Evolutionary conservation across 2,329 filamentous ascomycete species (phyloP), one percentile per base, ranked within the genome.

Genomic region (Penicillium sp.): DNA sequence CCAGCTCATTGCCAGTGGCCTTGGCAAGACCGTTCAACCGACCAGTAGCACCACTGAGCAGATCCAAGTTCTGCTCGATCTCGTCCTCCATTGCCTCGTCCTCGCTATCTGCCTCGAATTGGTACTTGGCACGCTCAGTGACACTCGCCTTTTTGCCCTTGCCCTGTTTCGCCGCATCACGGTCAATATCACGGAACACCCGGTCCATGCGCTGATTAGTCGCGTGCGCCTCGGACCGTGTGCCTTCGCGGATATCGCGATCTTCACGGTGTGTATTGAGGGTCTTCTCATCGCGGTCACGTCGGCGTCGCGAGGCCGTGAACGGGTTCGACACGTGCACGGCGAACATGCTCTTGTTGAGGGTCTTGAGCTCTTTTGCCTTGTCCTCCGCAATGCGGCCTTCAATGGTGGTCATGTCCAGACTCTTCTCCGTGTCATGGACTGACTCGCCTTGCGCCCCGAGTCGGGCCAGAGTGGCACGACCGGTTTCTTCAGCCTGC

Each of bases 331-430:
- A 80, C 27, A 92, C 87, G 68, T 92, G 88, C 23, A 92, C 84
- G 5, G 90, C 89, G 69, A 96, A 96, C 91, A 97, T 96, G 78
- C 88, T 92, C 61, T 88, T 82, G 75, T 97, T 96, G 49, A 95
- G 80, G 1, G 85, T 90, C 78, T 93, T 93, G 38, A 97, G 79
- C 70, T 96, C 91, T 47, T 86, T 84, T 1, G 91, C 88, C 66
- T 90, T 89, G 64, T 92, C 90, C 65, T 92, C 87, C 0, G 90
- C 90, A 58, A 89, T 79, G 57, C 86, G 84, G 66, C 90, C 90
- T 70, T 92, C 87, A 61, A 87, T 88, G n/a, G 84, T 78, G 4
- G 91, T 89, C 62, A 90, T 80, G 66, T 96, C 91, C 56, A 97
- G 81, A 67, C 93, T 91, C 74, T 85, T 85, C 73, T 96, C 90